These are phyloP conservation scores for Extremus antarcticus DNA, from an alignment of 495 filamentous ascomycete species.

Conservation along the genomic window DNA sequence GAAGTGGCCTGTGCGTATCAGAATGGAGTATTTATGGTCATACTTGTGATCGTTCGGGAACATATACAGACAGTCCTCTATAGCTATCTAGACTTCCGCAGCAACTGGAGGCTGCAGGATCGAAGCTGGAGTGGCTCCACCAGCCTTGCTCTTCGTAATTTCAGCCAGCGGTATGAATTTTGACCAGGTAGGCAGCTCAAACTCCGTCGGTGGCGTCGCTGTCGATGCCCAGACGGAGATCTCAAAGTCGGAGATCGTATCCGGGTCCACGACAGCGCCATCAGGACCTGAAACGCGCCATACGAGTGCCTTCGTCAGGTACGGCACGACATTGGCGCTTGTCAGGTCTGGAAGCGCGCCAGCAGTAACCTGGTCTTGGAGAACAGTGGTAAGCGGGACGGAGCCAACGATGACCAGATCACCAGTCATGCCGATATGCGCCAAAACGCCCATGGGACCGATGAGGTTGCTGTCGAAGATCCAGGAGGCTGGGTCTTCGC, in stretches of 20 bases:
- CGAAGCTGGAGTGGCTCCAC: slow-evolving; percentile 8
- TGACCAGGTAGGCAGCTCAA: slow-evolving; percentile 15
- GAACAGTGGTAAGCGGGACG: slow-evolving; percentile 19
- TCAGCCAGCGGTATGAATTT: slow-evolving; percentile 13
- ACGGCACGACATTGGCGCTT: slow-evolving; percentile 4
- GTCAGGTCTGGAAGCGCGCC: slow-evolving; percentile 10
- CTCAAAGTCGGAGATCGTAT: slow-evolving; percentile 14
- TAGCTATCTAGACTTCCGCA: not conserved
- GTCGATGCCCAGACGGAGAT: slow-evolving; percentile 18
- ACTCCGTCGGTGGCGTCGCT: slow-evolving; percentile 3
- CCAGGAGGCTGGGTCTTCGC: slow-evolving; percentile 15
- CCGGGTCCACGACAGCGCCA: slow-evolving; percentile 15
- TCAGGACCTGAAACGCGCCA: slow-evolving; percentile 20
- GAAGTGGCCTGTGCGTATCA: too few species aligned
- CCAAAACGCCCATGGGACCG: slow-evolving; percentile 20
- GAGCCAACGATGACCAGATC: slow-evolving; percentile 15
- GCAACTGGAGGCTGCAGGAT: not conserved
- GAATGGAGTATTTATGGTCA: not conserved
- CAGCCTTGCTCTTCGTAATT: slow-evolving; percentile 17
- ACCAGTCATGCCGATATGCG: slow-evolving; percentile 7
- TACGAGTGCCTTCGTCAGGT: slow-evolving; percentile 10
- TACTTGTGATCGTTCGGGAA: not conserved
- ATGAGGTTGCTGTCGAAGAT: slow-evolving; percentile 17
- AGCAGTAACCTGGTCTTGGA: slow-evolving; percentile 3
- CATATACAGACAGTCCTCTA: not conserved